Conservation (phyloP, 106 monocot species). For the Dendrobium nobile region DNA sequence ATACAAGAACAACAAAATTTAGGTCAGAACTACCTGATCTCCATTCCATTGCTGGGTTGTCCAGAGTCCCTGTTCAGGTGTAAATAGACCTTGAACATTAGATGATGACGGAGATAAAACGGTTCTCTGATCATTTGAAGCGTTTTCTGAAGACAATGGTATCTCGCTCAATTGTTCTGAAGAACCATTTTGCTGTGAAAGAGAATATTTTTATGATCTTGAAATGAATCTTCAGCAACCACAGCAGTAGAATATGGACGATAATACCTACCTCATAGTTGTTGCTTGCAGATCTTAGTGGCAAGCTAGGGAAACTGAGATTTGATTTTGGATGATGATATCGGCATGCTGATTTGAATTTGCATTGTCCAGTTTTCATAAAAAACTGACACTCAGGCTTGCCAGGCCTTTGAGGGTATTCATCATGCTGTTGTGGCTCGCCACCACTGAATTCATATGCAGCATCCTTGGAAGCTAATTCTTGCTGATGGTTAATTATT, state of each 20-base stretch:
- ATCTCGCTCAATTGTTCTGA: not conserved
- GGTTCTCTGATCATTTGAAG: slow-evolving; percentile 20
- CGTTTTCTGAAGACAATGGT: slow-evolving; percentile 16
- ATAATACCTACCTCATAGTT: slow-evolving; percentile 33
- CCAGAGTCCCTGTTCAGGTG: slow-evolving; percentile 11
- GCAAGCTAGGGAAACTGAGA: not conserved
- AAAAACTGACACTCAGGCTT: not conserved
- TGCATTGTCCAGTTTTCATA: slow-evolving; percentile 2
- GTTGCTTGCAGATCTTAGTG: not conserved
- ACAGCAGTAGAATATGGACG: slow-evolving; percentile 44
- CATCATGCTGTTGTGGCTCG: not conserved
- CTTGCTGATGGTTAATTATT: not conserved
- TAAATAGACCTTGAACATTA: not conserved
- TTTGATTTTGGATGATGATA: not conserved
- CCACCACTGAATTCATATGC: not conserved
- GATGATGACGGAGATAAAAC: slow-evolving; percentile 11
- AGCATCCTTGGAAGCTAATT: not conserved
- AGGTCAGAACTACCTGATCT: slow-evolving; percentile 35
- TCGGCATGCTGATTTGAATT: not conserved
- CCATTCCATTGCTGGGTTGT: slow-evolving; percentile 32
- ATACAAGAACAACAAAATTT: not conserved
- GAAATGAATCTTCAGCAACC: slow-evolving; percentile 5
- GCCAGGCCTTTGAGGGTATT: not conserved
- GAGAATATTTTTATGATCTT: slow-evolving; percentile 9
- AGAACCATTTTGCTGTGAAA: slow-evolving; percentile 8